Conservation (phyloP, 805 yeast genomes). For the Ogataea glucozyma region DNA sequence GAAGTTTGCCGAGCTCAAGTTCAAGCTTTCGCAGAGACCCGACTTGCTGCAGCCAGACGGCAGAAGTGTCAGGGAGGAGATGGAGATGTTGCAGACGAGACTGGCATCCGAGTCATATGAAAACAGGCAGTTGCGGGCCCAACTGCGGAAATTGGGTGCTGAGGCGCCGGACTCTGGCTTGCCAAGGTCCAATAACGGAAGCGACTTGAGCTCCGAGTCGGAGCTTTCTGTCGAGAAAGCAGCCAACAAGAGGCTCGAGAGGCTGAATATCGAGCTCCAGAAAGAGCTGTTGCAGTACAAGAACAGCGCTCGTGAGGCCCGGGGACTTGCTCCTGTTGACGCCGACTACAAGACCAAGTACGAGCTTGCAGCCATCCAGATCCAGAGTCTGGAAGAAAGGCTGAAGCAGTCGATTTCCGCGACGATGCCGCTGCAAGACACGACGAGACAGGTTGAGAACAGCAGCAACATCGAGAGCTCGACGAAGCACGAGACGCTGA, state of each 20-base stretch:
- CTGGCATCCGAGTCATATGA: slow-evolving; percentile 66
- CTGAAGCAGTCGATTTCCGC: slow-evolving; percentile 32
- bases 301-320: slow-evolving; percentile 33
- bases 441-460: slow-evolving; percentile 19
- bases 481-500: slow-evolving; percentile 35
- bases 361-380: slow-evolving; percentile 47
- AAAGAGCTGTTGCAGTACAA: slow-evolving; percentile 37
- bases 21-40: slow-evolving; percentile 32
- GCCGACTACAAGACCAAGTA: slow-evolving; percentile 45
- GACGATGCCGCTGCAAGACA: slow-evolving; percentile 35
- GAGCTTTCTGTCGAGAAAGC: slow-evolving; percentile 31
- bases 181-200: no score
- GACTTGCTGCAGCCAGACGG: slow-evolving; percentile 17
- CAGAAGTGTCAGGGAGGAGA: slow-evolving; percentile 48
- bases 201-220: slow-evolving; percentile 4
- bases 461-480: slow-evolving; percentile 16
- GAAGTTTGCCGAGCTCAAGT: slow-evolving; percentile 34
- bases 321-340: slow-evolving; percentile 37
- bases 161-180: no score
- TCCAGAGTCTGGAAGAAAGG: slow-evolving; percentile 41
- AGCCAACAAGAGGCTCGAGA: slow-evolving; percentile 35
- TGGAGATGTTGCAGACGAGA: slow-evolving; percentile 60
- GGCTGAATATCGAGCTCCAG: slow-evolving; percentile 35
- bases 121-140: slow-evolving; percentile 48
- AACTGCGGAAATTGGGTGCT: slow-evolving; percentile 38